Base-by-base conservation (phyloP, 2,329 filamentous ascomycete genomes). In the Fusarium udum region DNA sequence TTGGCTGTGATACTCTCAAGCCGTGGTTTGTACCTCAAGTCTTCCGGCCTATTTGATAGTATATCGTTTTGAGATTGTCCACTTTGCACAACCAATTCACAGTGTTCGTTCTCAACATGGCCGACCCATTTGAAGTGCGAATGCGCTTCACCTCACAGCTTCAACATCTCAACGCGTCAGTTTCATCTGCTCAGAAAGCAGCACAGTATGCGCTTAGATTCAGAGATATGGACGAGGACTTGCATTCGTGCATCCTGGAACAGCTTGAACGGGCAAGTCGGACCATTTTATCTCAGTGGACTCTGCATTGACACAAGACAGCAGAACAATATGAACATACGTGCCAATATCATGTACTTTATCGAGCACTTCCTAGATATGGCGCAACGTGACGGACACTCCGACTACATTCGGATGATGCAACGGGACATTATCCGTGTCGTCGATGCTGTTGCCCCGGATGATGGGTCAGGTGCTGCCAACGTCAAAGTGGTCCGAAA, bases 331-430 rank as follows among this genome's bases (percentile, higher is more conserved):
- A 97, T 99, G 93, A 99, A 99, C 83, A 97, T 92, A 58, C 89
- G 95, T 69, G 97, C 96, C 67, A 99, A 99, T 81, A 98, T 99
- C 82, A 97, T 99, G 93, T 99, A 97, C 84, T 99, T 99, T 83
- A 92, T 99, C 79, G 95, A 98, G 79, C 93, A 95, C 76, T 93
- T 99, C 75, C 93, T 97, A 80, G 95, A 98, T 80, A 88, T 94
- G 83, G 93, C 94, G 28, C 88, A 90, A 71, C 92, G 91, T 74
- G 93, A 94, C 74, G 89, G 91, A 72, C 91, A 96, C 76, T 84
- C 89, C 60, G 92, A 94, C 71, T 99, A 97, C 79, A 91, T 98
- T 34, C 90, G 92, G 58, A 98, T 98, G 94, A 93, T 99, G 84
- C 93, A 97, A 83, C 88, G 95, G 52, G 96, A 99, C 80, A 97